Base-by-base conservation (phyloP, 306 rosid genomes). In the Aeschynomene evenia region DNA sequence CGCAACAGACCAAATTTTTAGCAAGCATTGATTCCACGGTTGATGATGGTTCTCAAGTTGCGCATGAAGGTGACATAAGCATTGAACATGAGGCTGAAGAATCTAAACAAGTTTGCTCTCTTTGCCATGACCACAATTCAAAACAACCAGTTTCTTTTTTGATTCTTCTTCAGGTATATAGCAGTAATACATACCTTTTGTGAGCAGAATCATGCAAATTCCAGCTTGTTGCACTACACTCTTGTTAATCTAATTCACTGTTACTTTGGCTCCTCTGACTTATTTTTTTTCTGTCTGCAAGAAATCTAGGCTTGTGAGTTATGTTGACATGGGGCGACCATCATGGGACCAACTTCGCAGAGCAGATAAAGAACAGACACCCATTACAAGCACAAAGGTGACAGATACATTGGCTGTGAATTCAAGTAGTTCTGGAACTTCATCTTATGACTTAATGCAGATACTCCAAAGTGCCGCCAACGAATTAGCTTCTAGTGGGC, bases 221-320 rank as follows among this genome's bases (percentile, higher is more conserved):
- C 60, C 20, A 63, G 53, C 42, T 46, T 43, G 66, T 58, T 69
- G 63, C 22, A 28, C 39, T 50, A 23, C 51, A 19, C 69, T 45
- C 49, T 66, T 61, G 18, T 20, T 48, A 22, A 51, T 34, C 21
- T 37, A 7, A 37, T 75, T 72, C 21, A 1, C 33, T 29, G 4
- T 54, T 46, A 15, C 43, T 77, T 67, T 68, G 23, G 56, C 29
- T 18, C 33, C 42, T 60, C 12, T 49, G 6, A 26, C 69, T 79
- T 68, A 58, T 53, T 14, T 72, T 66, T 72, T 45, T 75, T 74
- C 42, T 64, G 28, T 73, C 63, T 70, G 77, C 82, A 75, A 88
- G 88, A 95, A 86, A 83, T 95, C 99, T 18, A 91, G 87, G 87
- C 97, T 91, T 71, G 86, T 83, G 90, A 89, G 91, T 83, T 91